A percentile compares a stretch with the other conserved stretches of the same genome.
phyloP scores from a whole-genome alignment of 2,329 filamentous ascomycete genomes.

The Epichloe sylvatica region DNA sequence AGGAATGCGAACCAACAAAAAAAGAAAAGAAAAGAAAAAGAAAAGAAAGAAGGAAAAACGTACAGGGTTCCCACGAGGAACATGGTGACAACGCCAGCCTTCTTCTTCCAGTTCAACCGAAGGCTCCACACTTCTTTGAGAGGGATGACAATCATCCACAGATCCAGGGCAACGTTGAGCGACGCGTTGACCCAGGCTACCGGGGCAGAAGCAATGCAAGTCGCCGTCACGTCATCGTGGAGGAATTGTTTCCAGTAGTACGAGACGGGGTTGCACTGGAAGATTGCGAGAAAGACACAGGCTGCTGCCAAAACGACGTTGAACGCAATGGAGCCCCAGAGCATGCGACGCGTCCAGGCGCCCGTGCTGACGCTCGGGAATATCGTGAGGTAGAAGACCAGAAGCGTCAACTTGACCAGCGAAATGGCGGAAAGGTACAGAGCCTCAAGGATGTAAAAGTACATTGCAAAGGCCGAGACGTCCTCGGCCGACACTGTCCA shows the following conservation, averaged over 20 bases:
- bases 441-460: slow-evolving; percentile 25
- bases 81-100: slow-evolving; percentile 29
- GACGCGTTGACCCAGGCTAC: slow-evolving; percentile 34
- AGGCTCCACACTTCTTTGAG: slow-evolving; percentile 25
- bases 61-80: slow-evolving; percentile 29
- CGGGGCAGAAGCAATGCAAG: slow-evolving; percentile 31
- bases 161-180: slow-evolving; percentile 34
- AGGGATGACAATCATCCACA: slow-evolving; percentile 35
- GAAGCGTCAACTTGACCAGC: slow-evolving; percentile 33
- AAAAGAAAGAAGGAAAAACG: slow-evolving; percentile 4
- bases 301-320: slow-evolving; percentile 21
- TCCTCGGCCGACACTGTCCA: slow-evolving; percentile 27
- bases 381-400: slow-evolving; percentile 37
- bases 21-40: background rate
- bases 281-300: slow-evolving; percentile 28
- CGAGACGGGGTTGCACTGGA: slow-evolving; percentile 33
- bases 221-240: slow-evolving; percentile 26
- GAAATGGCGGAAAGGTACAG: slow-evolving; percentile 30
- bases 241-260: slow-evolving; percentile 36
- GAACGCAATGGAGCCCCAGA: slow-evolving; percentile 25
- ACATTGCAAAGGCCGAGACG: slow-evolving; percentile 27
- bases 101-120: slow-evolving; percentile 28
- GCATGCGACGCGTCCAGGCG: slow-evolving; percentile 14
- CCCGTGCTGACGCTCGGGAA: slow-evolving; percentile 26
- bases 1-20: background rate